Percentiles rank a stretch among this genome's conserved stretches.
phyloP scores from a whole-genome alignment of 257 asterid genomes.

The Solanum gandarillasii region DNA sequence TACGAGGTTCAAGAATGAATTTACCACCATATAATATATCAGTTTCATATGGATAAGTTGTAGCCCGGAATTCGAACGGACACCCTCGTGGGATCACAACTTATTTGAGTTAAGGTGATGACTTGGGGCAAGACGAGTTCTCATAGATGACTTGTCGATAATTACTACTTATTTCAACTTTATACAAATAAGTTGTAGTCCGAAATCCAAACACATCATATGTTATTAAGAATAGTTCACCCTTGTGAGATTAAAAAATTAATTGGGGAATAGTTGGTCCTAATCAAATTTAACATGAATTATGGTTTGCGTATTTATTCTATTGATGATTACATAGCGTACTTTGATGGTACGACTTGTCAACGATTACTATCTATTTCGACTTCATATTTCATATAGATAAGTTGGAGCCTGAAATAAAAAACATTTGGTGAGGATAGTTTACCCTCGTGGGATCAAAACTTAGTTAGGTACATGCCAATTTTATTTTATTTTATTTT shows the following conservation, averaged over 20 bases:
- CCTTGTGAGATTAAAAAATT: background rate
- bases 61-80: background rate
- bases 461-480: background rate
- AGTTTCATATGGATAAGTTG: background rate
- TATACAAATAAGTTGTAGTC: too few relatives aligned
- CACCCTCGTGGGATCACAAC: too few relatives aligned
- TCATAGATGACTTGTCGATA: background rate
- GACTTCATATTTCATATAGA: background rate
- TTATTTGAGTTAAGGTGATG: too few relatives aligned
- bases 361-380: background rate
- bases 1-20: background rate
- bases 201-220: too few relatives aligned
- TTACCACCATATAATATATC: background rate
- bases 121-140: background rate
- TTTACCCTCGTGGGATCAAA: background rate
- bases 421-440: too few relatives aligned
- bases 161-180: too few relatives aligned
- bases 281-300: background rate
- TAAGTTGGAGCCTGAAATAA: background rate
- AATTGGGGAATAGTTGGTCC: background rate
- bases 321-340: too few relatives aligned
- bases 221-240: background rate
- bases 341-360: background rate
- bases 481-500: too few relatives aligned
- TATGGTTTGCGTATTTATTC: background rate